A percentile compares a stretch with the other conserved stretches of the same genome.
Evolutionary conservation across 306 rosid genomes (phyloP).

Genomic region (Betula pendula): DNA sequence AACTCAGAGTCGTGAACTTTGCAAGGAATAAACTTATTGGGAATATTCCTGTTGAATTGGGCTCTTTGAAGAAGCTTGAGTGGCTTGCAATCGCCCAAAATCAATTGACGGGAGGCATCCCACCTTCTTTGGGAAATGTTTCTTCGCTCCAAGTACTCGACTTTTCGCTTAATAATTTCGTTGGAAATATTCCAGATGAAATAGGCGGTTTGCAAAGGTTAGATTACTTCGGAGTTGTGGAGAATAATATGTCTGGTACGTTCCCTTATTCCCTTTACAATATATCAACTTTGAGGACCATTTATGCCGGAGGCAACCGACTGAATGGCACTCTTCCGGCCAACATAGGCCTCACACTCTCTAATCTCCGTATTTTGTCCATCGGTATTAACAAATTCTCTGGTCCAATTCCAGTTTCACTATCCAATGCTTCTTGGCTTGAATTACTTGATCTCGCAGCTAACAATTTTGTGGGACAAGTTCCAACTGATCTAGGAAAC

Average conservation of each 20-base stretch:
- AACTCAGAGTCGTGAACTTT: background rate
- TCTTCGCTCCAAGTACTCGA: background rate
- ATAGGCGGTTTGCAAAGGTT: conserved; percentile 20
- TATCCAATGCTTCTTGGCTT: conserved; percentile 38
- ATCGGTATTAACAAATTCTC: conserved; percentile 28
- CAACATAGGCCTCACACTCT: conserved; percentile 33
- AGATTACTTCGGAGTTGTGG: accelerated
- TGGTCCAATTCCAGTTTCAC: conserved; percentile 33
- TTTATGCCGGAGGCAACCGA: background rate
- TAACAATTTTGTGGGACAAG: conserved; percentile 27
- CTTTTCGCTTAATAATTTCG: conserved; percentile 1
- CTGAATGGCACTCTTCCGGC: conserved; percentile 37
- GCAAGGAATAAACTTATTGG: conserved; percentile 14
- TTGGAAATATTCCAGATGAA: conserved; percentile 34
- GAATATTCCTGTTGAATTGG: conserved; percentile 13
- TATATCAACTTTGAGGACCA: conserved; percentile 27
- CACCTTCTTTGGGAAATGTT: conserved; percentile 39
- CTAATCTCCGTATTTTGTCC: conserved; percentile 9
- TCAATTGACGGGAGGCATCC: conserved; percentile 33
- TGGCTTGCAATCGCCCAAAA: background rate
- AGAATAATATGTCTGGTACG: conserved; percentile 28
- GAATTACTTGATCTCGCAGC: accelerated
- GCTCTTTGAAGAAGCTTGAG: conserved; percentile 21
- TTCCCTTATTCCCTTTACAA: conserved; percentile 39
- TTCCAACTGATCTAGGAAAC: conserved; percentile 25